Evolutionary conservation across 495 filamentous ascomycete species (phyloP), one percentile per base, ranked within the genome.

Genomic region (Tuber calosporum): DNA sequence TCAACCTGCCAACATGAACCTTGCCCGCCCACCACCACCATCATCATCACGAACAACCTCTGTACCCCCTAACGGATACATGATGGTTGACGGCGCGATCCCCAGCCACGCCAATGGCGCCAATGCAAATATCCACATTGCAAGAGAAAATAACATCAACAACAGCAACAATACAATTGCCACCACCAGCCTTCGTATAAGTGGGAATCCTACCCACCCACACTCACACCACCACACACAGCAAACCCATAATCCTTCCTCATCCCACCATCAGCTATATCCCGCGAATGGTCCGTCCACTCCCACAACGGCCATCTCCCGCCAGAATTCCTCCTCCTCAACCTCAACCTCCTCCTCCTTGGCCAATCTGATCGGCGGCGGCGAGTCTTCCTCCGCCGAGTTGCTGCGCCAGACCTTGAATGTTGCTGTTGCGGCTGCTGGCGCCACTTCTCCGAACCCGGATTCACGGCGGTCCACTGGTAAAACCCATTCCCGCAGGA

Each of bases 391-490:
- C 53, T 62, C 53, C 17, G 69, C 74, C 26, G 79, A 81, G 71
- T 62, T 81, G 43, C 74, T 81, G 68, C 69, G 80, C 26, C 80
- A 81, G 66, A 81, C 80, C 30, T 71, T 81, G 26, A 79, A 73
- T 38, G 77, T 70, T 66, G 48, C 67, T 8, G 67, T 45, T 26
- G 36, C 77, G 66, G 71, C 74, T 68, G 79, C 77, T 34, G 77
- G 69, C 41, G 48, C 72, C 48, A 79, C 76, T 36, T 53, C 79
- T 8, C 79, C 79, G 22, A 78, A 72, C 40, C 74, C 53, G 26
- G 34, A 62, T 62, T 62, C 53, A n/a, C 26, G 74, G 67, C 72
- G 71, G 41, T 67, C 79, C 48, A 69, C 70, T 53, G 75, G 79
- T 66, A 81, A 77, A 68, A 74, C 77, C 34, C 77, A 77, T 74